Base-by-base conservation (phyloP, 164 flowering plant genomes). In the Vitis rupestris region DNA sequence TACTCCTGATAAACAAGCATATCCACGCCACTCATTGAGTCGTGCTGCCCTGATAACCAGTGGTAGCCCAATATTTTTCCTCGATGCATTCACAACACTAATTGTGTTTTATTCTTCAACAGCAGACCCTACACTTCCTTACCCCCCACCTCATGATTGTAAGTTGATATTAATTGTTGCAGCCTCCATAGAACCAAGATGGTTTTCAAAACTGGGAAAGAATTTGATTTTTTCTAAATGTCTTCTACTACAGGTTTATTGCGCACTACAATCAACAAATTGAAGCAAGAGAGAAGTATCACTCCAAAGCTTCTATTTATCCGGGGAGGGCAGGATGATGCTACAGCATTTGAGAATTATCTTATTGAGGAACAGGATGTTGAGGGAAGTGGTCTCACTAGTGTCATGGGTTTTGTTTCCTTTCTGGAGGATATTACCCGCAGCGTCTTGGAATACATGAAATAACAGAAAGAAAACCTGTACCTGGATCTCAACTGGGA, bases 131-230 rank as follows among this genome's bases (percentile, higher is more conserved):
- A 13, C 86, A 55, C 84, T 93, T 72, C 98, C 97, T 72, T 95
- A 87, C 76, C 99, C 99, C 76, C 99, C 99, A 27, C 98, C 98
- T 14, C 99, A 95, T 54, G 95, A 95, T 73, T 95, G 99, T 95
- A 81, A 93, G 99, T 79, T 3, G 1, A 47, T 17, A 10, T 57
- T 31, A 15, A 3, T n/a, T 54, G 15, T 61, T 66, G 14, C 50
- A 66, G 15, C 55, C 44, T 51, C 56, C 65, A 51, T 4, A 3
- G 1, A 58, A 10, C 12, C 23, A 15, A 29, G 13, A 23, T 31
- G 3, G 19, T 69, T 61, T 37, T 16, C 30, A 12, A 9, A 12
- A 8, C 6, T n/a, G 31, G 5, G 6, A 50, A 17, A 16, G 10
- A 44, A 31, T 9, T 47, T 51, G 19, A 11, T 11, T 30, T 17